Evolutionary conservation across 495 filamentous ascomycete species (phyloP), one percentile per base, ranked within the genome.

Genomic region (Podospora didyma): DNA sequence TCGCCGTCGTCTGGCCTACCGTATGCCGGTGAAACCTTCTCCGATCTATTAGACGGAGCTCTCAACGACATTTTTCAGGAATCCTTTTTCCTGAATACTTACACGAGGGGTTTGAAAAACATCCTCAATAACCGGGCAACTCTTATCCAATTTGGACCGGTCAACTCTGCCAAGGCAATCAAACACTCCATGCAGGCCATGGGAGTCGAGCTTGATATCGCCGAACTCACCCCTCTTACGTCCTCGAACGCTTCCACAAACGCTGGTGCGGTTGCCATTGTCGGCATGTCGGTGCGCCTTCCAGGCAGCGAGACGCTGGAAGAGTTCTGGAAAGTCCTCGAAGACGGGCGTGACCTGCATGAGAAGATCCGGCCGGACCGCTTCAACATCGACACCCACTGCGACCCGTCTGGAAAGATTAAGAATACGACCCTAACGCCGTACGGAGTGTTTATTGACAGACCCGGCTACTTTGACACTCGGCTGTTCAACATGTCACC

Each of bases 401-500:
- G 81, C 54, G 86, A 92, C 60, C 78, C 84, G 12, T 82, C 84
- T 11, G 87, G 86, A 24, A 84, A 86, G 51, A 75, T 65, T 4
- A 81, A 79, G 52, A 93, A 91, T 62, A 86, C 86, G 44, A 83
- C 73, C 37, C 77, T 84, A 58, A 87, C 85, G 1, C 82, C 80
- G n/a, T 91, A 85, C 55, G 89, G 90, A 14, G 89, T 86, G 67
- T 95, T 86, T 71, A 86, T 93, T 50, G 79, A 90, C 23, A 77
- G 89, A 51, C 86, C 89, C 0, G 86, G 85, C 12, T 68, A 84
- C 9, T 95, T 95, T 64, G 90, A 95, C 54, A 78, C 86, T 42
- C 75, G 81, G 0, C 89, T 92, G 71, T 92, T 92, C 83, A 89
- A 89, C 69, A 91, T 94, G 79, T 93, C 90, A 23, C 89, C 90